These are phyloP conservation scores for Scheffersomyces illinoinensis DNA, from an alignment of 1,139 yeast species.

Conservation along the genomic window DNA sequence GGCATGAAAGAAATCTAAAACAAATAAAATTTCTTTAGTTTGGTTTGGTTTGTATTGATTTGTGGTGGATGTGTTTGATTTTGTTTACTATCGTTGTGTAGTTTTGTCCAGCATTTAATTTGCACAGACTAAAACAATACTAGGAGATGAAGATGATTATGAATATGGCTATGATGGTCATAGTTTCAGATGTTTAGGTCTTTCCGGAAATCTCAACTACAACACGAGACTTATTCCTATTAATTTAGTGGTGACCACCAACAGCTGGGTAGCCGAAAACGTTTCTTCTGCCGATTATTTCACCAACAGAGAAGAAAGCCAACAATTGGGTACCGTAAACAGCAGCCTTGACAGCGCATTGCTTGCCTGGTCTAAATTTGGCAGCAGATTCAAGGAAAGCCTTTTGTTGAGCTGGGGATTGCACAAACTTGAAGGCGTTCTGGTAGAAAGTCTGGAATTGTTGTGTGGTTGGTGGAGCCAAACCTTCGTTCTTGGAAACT, in stretches of 20 bases:
- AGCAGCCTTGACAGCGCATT: conserved; percentile 64
- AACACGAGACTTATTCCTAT: background rate
- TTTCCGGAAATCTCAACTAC: background rate
- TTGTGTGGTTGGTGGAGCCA: conserved; percentile 83
- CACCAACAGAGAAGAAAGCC: conserved; percentile 94
- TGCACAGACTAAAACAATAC: background rate
- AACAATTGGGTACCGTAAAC: conserved; percentile 80
- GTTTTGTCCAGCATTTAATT: too few species aligned
- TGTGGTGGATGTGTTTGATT: background rate
- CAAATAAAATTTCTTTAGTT: background rate
- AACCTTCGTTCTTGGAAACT: conserved; percentile 87
- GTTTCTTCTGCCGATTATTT: conserved; percentile 94
- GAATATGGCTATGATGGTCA: background rate
- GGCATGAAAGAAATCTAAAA: background rate
- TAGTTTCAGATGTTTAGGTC: background rate
- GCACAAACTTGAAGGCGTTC: conserved; percentile 37
- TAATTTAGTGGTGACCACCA: conserved; percentile 27
- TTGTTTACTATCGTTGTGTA: background rate
- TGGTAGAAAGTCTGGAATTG: conserved; percentile 81
- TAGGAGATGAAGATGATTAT: conserved; percentile 1
- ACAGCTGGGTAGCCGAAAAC: conserved; percentile 77
- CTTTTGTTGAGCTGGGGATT: conserved; percentile 48
- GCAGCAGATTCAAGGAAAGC: conserved; percentile 43
- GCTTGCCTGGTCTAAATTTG: conserved; percentile 54
- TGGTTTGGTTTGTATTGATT: background rate